Evolutionary conservation across 768 basidiomycete species (phyloP).

Genomic region (Suillus discolor): DNA sequence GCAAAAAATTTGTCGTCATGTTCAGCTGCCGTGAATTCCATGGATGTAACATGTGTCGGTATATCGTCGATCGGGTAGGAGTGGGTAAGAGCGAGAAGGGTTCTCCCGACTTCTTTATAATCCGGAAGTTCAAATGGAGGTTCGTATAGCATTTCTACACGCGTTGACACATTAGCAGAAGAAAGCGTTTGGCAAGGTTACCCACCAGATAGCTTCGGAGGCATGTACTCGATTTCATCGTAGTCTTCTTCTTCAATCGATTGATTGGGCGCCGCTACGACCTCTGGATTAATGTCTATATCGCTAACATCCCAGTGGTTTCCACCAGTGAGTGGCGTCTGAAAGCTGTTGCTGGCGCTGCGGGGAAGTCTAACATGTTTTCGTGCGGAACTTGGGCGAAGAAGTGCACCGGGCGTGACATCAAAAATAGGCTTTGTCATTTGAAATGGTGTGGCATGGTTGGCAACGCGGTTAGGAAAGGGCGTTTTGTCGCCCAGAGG

Average conservation of each 20-base stretch:
- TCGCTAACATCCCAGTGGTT: constrained; percentile 81
- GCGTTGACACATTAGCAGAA: constrained; percentile 8
- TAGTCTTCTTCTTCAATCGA: constrained; percentile 34
- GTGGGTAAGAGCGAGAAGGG: constrained; percentile 38
- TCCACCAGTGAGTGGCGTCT: constrained; percentile 68
- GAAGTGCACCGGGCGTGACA: constrained; percentile 29
- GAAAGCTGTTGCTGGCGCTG: constrained; percentile 51
- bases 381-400: constrained; percentile 69
- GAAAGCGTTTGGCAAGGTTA: background rate
- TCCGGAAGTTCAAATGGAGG: constrained; percentile 53
- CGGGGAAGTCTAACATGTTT: constrained; percentile 62
- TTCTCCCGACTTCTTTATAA: constrained; percentile 43
- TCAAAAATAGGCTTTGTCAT: constrained; percentile 30
- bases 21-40: constrained; percentile 23
- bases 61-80: constrained; percentile 38
- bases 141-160: constrained; percentile 43
- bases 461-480: constrained; percentile 59
- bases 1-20: constrained; percentile 27
- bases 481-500: constrained; percentile 79
- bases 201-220: constrained; percentile 53
- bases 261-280: constrained; percentile 27
- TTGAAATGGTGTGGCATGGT: constrained; percentile 19
- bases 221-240: constrained; percentile 59
- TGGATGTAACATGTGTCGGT: constrained; percentile 13
- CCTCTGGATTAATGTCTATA: constrained; percentile 35